phyloP scores from a whole-genome alignment of 208 protist species.

The Leishmania aethiopica region DNA sequence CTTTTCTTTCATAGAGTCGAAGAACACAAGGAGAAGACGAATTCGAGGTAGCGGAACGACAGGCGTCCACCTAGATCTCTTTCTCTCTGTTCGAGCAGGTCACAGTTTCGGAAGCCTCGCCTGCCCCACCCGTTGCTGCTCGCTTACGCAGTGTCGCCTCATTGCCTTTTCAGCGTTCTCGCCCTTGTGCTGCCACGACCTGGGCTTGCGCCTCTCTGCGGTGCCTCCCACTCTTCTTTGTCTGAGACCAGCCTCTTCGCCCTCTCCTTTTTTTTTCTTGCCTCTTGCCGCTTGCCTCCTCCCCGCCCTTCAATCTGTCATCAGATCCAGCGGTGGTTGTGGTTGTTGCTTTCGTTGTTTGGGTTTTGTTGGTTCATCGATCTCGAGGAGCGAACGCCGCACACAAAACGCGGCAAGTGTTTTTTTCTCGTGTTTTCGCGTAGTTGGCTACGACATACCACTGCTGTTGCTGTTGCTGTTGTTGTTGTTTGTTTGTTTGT shows the following conservation, averaged over 20 bases:
- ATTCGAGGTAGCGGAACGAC: neutral
- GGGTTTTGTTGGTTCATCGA: too few relatives aligned
- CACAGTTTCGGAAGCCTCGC: too few relatives aligned
- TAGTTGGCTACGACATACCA: neutral
- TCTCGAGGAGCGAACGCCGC: too few relatives aligned
- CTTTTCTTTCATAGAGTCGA: conserved; percentile 7
- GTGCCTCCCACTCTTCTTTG: neutral
- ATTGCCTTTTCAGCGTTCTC: neutral
- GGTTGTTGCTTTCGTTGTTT: too few relatives aligned
- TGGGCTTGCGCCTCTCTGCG: neutral
- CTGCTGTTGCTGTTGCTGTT: neutral
- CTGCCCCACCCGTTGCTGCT: neutral
- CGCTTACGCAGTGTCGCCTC: neutral
- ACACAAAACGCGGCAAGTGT: too few relatives aligned
- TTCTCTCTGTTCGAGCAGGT: neutral
- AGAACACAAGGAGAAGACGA: neutral
- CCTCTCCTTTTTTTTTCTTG: neutral
- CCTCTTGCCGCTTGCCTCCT: too few relatives aligned
- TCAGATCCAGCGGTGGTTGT: too few relatives aligned
- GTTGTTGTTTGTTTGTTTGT: neutral
- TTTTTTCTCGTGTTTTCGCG: neutral
- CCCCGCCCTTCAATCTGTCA: too few relatives aligned
- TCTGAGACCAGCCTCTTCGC: neutral
- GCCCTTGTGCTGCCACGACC: neutral
- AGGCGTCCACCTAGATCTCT: neutral